These are phyloP conservation scores for Phalaenopsis equestris DNA, from an alignment of 106 monocot species.

Conservation along the genomic window DNA sequence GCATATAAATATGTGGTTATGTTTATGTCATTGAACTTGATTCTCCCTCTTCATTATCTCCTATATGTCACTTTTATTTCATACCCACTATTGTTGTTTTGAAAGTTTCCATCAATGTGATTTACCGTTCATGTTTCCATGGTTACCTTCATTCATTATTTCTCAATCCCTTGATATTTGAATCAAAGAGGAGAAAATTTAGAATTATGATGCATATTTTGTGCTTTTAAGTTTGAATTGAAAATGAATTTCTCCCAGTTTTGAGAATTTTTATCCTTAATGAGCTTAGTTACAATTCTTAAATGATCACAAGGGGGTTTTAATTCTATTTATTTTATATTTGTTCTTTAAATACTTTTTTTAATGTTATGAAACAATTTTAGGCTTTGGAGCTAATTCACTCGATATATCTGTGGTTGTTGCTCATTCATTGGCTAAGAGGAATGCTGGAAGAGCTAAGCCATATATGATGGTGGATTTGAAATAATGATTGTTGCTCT, in stretches of 20 bases:
- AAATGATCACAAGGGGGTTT: neutral
- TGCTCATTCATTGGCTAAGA: neutral
- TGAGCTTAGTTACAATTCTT: neutral
- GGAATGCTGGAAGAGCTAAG: conserved; percentile 2
- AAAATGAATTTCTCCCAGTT: neutral
- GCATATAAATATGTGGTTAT: too few species aligned
- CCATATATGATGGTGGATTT: neutral
- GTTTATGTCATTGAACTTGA: too few species aligned
- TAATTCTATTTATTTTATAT: neutral
- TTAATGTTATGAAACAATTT: conserved; percentile 7
- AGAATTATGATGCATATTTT: neutral
- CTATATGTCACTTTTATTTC: too few species aligned
- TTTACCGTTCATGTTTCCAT: neutral
- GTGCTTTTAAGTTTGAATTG: conserved; percentile 6
- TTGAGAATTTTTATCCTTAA: conserved; percentile 6
- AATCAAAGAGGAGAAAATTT: neutral
- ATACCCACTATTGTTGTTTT: too few species aligned
- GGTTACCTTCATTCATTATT: neutral
- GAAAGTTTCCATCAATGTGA: too few species aligned
- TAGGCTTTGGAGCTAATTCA: conserved; percentile 6
- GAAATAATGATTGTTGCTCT: neutral
- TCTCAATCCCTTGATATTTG: too few species aligned
- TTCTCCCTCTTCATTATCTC: too few species aligned
- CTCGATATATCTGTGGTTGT: conserved; percentile 2
- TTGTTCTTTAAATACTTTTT: neutral